Conservation (phyloP, 192 early-diverging fungal species). For the Gonapodya sp. region DNA sequence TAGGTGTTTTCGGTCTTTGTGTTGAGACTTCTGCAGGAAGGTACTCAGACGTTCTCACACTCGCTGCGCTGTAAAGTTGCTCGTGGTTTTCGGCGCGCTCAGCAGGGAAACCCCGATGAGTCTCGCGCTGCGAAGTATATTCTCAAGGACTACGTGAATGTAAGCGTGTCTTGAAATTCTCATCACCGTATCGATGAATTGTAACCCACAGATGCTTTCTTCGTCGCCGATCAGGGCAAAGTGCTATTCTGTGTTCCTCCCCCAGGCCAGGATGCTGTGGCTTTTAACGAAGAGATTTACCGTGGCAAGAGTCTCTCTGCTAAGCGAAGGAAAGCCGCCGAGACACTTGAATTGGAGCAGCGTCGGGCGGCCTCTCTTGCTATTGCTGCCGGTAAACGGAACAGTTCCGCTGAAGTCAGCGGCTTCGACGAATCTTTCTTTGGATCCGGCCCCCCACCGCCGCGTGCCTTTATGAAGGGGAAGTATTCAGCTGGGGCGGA, state of each 20-base stretch:
- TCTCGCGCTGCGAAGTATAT: conserved; percentile 90
- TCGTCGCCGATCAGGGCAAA: conserved; percentile 66
- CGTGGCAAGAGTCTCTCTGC: conserved; percentile 42
- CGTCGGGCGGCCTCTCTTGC: conserved; percentile 46
- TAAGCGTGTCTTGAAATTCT: conserved; percentile 21
- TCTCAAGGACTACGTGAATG: conserved; percentile 94
- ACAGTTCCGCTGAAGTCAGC: conserved; percentile 21
- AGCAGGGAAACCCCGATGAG: conserved; percentile 97
- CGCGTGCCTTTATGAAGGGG: conserved; percentile 12
- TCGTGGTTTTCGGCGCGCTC: conserved; percentile 79
- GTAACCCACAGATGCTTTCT: conserved; percentile 4
- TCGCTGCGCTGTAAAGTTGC: conserved; percentile 44
- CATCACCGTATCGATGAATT: conserved; percentile 10
- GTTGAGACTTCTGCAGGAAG: not conserved
- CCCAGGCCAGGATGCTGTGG: conserved; percentile 39
- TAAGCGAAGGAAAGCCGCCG: conserved; percentile 31
- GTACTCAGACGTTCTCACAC: conserved; percentile 9
- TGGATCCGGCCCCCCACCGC: conserved; percentile 13
- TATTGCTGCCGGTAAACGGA: conserved; percentile 36
- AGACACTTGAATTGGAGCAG: conserved; percentile 34
- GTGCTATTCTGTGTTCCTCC: conserved; percentile 78
- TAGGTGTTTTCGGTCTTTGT: conserved; percentile 20
- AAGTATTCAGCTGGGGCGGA: not conserved
- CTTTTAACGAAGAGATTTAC: conserved; percentile 81
- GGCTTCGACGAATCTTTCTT: conserved; percentile 33